Base-by-base conservation (phyloP, 2,329 filamentous ascomycete species). In the Monosporascus sp. region DNA sequence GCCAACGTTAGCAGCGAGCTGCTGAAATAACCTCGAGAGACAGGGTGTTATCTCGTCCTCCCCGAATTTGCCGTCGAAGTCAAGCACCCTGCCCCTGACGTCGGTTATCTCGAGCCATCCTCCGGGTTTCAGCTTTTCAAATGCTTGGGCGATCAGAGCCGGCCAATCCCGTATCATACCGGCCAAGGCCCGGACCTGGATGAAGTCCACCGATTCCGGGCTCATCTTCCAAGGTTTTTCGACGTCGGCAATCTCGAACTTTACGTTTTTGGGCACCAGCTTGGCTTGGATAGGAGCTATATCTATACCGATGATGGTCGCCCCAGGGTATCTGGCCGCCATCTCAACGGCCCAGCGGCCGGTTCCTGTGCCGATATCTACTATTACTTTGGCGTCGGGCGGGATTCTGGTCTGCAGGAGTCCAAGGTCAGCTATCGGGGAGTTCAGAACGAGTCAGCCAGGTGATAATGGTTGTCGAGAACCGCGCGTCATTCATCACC, bases 181-280 rank as follows among this genome's bases (percentile, higher is more conserved):
- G 8, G 72, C 73, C 7, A 75, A 65, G n/a, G 73, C 71, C 41
- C 75, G 71, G 53, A 72, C 67, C 57, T 77, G 73, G 22, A 77
- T 66, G 47, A 76, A 74, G 59, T 77, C 75, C 51, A 71, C 51
- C 17, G 63, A 65, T 26, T 54, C 56, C 14, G 56, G 58, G 5
- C 61, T 53, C 7, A 61, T 62, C 3, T 64, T 66, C 75, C 73
- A 77, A 4, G 66, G 70, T 27, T 80, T 72, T 56, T 82, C 79
- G 31, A 79, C 74, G 62, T 86, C 82, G 62, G 80, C 80, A 40
- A 86, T 76, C 53, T 81, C 70, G 62, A 85, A 86, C 4, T 71
- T 74, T 22, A 85, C 75, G 59, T 86, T 86, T 19, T 80, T 74
- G 7, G 83, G 83, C 7, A 85, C 77, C 26, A 68, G 64, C 8